Conservation (phyloP, 108 stramenopile species). For the Licmophora abbreviata region DNA sequence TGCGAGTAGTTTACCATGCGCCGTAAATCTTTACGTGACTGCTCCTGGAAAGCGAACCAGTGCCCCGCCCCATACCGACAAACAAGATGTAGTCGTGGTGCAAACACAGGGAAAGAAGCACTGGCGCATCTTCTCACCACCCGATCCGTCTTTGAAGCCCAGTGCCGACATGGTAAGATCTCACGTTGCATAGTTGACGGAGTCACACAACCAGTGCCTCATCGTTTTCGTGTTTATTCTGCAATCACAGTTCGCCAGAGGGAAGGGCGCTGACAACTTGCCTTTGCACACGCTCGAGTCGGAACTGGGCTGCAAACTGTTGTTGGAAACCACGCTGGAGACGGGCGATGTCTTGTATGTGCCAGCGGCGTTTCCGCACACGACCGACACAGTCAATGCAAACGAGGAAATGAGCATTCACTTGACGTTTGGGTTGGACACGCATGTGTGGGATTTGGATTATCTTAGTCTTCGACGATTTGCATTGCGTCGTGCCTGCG, state of each 20-base stretch:
- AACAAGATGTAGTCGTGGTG: constrained; percentile 88
- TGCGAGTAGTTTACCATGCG: constrained; percentile 68
- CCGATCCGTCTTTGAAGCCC: constrained; percentile 55
- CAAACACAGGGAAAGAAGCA: constrained; percentile 83
- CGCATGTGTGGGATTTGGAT: constrained; percentile 90
- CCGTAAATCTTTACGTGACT: constrained; percentile 84
- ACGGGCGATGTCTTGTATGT: constrained; percentile 83
- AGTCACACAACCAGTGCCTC: no score
- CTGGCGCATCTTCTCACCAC: constrained; percentile 67
- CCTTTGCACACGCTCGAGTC: constrained; percentile 51
- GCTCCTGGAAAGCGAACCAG: constrained; percentile 62
- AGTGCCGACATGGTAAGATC: constrained; percentile 71
- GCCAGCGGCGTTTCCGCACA: constrained; percentile 90
- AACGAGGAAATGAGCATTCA: constrained; percentile 65
- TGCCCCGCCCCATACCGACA: constrained; percentile 93
- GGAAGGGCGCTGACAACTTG: constrained; percentile 75
- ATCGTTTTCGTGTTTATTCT: no score
- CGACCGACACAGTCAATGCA: constrained; percentile 37
- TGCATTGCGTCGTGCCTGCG: constrained; percentile 41
- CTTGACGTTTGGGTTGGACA: constrained; percentile 86
- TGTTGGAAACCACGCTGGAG: constrained; percentile 53
- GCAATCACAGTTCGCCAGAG: constrained; percentile 89
- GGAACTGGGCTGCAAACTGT: constrained; percentile 32
- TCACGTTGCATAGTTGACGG: no score
- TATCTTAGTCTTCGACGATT: constrained; percentile 57